Base-by-base conservation (phyloP, 352 stramenopile genomes). In the Phytophthora citrophthora region DNA sequence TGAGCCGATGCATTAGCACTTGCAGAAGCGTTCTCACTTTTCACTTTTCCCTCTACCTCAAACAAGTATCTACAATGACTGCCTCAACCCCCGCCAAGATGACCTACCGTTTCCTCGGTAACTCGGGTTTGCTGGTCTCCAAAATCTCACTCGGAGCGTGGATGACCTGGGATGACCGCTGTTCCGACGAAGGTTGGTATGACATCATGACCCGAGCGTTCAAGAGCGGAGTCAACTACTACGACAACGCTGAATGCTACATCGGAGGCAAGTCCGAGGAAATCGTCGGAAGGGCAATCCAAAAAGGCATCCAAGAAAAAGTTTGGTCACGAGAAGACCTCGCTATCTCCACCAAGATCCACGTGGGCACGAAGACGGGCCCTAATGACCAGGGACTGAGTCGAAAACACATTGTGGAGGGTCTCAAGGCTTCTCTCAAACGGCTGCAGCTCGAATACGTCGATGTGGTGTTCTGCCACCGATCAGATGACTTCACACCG, bases 391-490 rank as follows among this genome's bases (percentile, higher is more conserved):
- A 71, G 31, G 69, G 63, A n/a, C 44, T 71, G 1, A 64, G 69
- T 23, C 64, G 64, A 43, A 74, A 77, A 34, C 69, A 77, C 46
- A 60, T 77, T 13, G 43, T 74, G 5, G 68, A 77, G 54, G 68
- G 68, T 5, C 53, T 79, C 26, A 78, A 74, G 27, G 63, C 64
- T 1, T 71, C 56, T 15, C 64, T 84, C 40, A 81, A 71, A 48
- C 56, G 56, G 4, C 50, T 71, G 0, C 63, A 71, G 5, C 50
- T 71, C n/a, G 63, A 61, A 41, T 79, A 77, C 24, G 72, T 85
- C 20, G 76, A 85, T 13, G 51, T 86, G 7, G 38, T 85, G 27
- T 88, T 85, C 64, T 83, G 72, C 29, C 79, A 88, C 44, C 72
- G 79, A 4, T 31, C 67, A 0, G 79, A 89, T 5, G 53, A 63